Evolutionary conservation across 2,329 filamentous ascomycete species (phyloP).

Genomic region (Diaporthe amygdali): DNA sequence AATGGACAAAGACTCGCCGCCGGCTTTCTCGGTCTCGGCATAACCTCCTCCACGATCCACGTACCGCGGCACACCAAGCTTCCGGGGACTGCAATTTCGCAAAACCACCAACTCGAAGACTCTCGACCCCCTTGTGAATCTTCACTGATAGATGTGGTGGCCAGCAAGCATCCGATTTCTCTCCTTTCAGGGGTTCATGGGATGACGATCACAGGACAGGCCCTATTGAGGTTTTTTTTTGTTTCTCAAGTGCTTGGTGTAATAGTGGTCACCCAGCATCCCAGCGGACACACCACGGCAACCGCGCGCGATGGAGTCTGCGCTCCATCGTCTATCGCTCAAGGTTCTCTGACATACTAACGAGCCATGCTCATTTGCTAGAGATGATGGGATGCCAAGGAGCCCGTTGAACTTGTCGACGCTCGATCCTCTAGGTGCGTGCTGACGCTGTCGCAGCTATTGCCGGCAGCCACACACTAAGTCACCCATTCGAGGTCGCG

Average conservation of each 20-base stretch:
- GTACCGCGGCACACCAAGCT: constrained; percentile 10
- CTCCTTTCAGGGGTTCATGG: background rate
- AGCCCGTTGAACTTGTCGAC: background rate
- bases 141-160: background rate
- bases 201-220: background rate
- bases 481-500: background rate
- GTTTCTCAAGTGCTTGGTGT: background rate
- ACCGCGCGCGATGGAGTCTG: background rate
- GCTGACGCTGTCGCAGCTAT: background rate
- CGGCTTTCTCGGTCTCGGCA: constrained; percentile 14
- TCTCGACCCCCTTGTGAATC: background rate
- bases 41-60: background rate
- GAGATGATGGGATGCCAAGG: constrained; percentile 6
- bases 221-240: background rate
- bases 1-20: constrained; percentile 1
- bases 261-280: background rate
- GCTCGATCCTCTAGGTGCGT: background rate
- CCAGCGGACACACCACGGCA: background rate
- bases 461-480: background rate
- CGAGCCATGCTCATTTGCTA: background rate
- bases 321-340: background rate
- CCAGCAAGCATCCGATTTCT: background rate
- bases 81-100: constrained; percentile 14
- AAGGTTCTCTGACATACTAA: background rate
- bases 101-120: background rate